A percentile compares a stretch with the other conserved stretches of the same genome.
Conservation (phyloP, 768 basidiomycete species). For the Lyophyllum decastes region DNA sequence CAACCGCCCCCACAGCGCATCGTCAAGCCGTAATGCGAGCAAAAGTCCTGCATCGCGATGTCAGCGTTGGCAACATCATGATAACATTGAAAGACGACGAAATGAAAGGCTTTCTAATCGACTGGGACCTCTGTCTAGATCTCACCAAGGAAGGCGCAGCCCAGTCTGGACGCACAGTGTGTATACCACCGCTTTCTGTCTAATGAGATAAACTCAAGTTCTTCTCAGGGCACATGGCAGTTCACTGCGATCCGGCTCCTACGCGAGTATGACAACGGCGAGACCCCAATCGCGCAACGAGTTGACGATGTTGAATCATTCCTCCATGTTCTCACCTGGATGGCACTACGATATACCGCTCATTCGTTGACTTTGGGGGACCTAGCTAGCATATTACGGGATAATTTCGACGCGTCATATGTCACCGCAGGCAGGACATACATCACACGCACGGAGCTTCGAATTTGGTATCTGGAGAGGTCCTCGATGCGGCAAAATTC, state of each 20-base stretch:
- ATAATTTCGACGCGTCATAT: background rate
- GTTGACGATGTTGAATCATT: slow-evolving; percentile 1
- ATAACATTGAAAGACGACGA: background rate
- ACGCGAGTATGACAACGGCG: background rate
- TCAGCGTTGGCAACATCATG: slow-evolving; percentile 5
- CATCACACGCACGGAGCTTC: background rate
- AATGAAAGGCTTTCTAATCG: background rate
- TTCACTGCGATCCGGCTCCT: background rate
- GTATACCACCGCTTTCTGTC: background rate
- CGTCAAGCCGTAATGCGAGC: background rate
- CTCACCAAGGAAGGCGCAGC: background rate
- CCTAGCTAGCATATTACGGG: background rate
- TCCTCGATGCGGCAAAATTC: background rate
- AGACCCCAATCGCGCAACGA: background rate
- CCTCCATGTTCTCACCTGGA: background rate
- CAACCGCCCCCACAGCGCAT: background rate
- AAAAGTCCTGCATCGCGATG: slow-evolving; percentile 1
- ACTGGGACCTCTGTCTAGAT: slow-evolving; percentile 5
- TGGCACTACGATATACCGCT: background rate
- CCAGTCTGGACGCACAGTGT: background rate
- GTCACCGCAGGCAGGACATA: background rate
- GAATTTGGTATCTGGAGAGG: background rate
- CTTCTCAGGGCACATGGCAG: background rate
- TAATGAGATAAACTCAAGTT: background rate
- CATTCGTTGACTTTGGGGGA: background rate